phyloP scores from a whole-genome alignment of 306 rosid genomes.

The Lablab purpureus region DNA sequence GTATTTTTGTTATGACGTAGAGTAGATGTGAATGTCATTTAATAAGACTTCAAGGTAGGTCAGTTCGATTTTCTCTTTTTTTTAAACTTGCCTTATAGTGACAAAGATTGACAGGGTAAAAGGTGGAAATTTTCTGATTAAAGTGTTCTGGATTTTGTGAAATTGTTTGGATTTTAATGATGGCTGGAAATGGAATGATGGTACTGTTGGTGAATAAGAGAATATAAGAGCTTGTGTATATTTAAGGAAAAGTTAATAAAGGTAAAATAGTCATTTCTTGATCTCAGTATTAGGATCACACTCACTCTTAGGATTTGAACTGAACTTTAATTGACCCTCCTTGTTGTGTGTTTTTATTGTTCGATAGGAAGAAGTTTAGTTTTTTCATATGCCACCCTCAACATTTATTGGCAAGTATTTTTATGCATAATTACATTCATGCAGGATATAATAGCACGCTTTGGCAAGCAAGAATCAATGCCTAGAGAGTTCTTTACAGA shows the following conservation, averaged over 20 bases:
- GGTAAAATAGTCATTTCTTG: not conserved
- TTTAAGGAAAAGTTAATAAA: not conserved
- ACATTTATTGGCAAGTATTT: conserved; percentile 7
- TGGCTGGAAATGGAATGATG: conserved; percentile 6
- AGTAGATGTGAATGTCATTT: not conserved
- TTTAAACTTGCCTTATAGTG: not conserved
- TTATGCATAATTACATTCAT: conserved; percentile 6
- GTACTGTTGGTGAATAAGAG: not conserved
- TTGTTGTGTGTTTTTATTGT: conserved; percentile 20
- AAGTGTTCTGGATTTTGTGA: not conserved
- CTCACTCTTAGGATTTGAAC: conserved; percentile 7
- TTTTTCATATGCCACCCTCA: not conserved
- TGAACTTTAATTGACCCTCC: conserved; percentile 15
- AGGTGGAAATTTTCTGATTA: not conserved
- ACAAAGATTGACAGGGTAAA: not conserved
- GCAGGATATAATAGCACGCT: conserved; percentile 91
- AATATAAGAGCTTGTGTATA: not conserved
- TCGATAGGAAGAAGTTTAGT: conserved; percentile 12
- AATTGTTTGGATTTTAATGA: not conserved
- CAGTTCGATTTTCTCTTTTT: not conserved
- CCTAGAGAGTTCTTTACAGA: conserved; percentile 85
- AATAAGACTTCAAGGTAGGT: not conserved
- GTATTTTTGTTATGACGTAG: not conserved
- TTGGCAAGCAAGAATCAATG: conserved; percentile 85
- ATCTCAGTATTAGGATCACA: conserved; percentile 6